Conservation (phyloP, 78 protist genomes). For the Parvularia atlantis region DNA sequence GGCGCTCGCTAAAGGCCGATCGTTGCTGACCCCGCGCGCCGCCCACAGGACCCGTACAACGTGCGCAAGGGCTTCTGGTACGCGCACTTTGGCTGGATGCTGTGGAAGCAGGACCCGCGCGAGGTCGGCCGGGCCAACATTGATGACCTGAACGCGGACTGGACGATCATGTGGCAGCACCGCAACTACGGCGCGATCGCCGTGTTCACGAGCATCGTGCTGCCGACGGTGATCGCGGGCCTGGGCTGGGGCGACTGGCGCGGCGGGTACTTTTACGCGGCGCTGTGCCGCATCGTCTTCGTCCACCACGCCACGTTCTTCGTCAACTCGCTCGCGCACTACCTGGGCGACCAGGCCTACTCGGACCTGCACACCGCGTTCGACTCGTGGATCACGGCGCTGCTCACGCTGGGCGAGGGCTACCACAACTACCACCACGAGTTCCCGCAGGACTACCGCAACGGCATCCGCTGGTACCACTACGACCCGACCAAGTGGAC, state of each 20-base stretch:
- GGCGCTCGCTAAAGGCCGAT: background rate
- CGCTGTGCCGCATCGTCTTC: constrained; percentile 30
- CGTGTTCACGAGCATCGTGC: constrained; percentile 16
- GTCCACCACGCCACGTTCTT: constrained; percentile 75
- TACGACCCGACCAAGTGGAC: constrained; percentile 80
- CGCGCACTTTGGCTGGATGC: constrained; percentile 82
- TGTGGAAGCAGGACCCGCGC: constrained; percentile 44
- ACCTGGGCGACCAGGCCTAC: constrained; percentile 57
- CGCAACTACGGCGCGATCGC: constrained; percentile 40
- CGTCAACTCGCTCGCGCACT: constrained; percentile 77
- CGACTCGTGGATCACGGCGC: constrained; percentile 50
- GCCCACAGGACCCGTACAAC: constrained; percentile 67
- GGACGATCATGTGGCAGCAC: constrained; percentile 51
- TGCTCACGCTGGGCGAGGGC: constrained; percentile 80
- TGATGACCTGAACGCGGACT: constrained; percentile 37
- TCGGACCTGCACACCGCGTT: constrained; percentile 41
- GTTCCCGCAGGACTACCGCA: constrained; percentile 74
- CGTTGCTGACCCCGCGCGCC: background rate
- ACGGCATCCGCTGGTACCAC: constrained; percentile 52
- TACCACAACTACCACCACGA: constrained; percentile 85
- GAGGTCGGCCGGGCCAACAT: constrained; percentile 31
- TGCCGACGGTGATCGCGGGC: constrained; percentile 55
- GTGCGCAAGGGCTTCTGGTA: constrained; percentile 45
- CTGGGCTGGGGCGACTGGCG: constrained; percentile 44
- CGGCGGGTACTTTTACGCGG: constrained; percentile 63